phyloP scores from a whole-genome alignment of 805 yeast species.

The Wickerhamomyces bisporus region DNA sequence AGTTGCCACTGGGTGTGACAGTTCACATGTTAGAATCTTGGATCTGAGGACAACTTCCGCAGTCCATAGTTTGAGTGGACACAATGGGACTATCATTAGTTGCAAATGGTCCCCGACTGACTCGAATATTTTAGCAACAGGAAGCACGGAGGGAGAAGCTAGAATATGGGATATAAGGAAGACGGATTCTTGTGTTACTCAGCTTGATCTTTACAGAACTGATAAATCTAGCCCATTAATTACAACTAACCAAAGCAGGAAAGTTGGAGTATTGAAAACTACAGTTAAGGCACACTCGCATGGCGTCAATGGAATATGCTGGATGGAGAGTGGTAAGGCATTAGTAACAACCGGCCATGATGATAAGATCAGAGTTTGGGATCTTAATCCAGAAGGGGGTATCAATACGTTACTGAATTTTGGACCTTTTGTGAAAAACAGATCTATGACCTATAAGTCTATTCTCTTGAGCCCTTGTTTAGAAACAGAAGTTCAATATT shows the following conservation, averaged over 20 bases:
- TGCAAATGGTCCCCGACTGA: constrained; percentile 74
- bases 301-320: constrained; percentile 71
- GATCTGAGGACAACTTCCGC: constrained; percentile 72
- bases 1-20: constrained; percentile 69
- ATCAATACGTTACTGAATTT: constrained; percentile 63
- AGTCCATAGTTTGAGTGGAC: constrained; percentile 63
- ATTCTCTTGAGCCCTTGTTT: constrained; percentile 31
- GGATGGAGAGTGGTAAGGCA: constrained; percentile 63
- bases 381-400: constrained; percentile 44
- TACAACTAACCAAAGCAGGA: constrained; percentile 17
- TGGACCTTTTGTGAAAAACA: constrained; percentile 73
- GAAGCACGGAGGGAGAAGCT: constrained; percentile 77
- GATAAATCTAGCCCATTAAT: constrained; percentile 20
- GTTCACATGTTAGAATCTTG: constrained; percentile 59
- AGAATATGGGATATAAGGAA: constrained; percentile 83
- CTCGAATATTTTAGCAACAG: constrained; percentile 62
- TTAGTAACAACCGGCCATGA: constrained; percentile 72
- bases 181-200: constrained; percentile 55
- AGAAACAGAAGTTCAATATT: constrained; percentile 52
- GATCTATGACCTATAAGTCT: constrained; percentile 28
- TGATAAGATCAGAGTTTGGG: constrained; percentile 79
- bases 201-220: constrained; percentile 53
- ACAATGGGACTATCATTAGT: constrained; percentile 46
- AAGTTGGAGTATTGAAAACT: constrained; percentile 17
- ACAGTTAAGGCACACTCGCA: constrained; percentile 62